Conservation (phyloP, 1,139 yeast species). For the Nadsonia commutata region DNA sequence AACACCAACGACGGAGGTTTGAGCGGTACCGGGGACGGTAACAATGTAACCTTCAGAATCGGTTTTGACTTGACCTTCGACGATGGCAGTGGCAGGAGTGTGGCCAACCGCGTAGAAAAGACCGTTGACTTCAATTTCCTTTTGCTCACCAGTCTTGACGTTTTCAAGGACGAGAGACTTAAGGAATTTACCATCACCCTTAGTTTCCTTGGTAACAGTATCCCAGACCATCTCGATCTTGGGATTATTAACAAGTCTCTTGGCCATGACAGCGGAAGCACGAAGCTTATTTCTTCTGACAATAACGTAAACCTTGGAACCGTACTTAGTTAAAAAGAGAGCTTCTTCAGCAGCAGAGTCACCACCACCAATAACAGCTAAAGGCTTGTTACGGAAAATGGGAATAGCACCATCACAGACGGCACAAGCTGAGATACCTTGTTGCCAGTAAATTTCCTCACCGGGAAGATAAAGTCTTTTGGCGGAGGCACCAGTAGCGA, state of each 20-base stretch:
- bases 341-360: conserved; percentile 99
- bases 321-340: conserved; percentile 86
- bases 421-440: conserved; percentile 97
- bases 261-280: conserved; percentile 94
- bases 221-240: conserved; percentile 85
- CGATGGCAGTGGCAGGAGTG: conserved; percentile 81
- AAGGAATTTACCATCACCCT: conserved; percentile 68
- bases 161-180: conserved; percentile 33
- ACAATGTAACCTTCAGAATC: conserved; percentile 80
- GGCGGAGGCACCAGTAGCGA: conserved; percentile 97
- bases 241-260: conserved; percentile 68
- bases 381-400: conserved; percentile 91
- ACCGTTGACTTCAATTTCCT: conserved; percentile 71
- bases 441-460: conserved; percentile 96
- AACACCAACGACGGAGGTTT: conserved; percentile 80
- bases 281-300: conserved; percentile 90
- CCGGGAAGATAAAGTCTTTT: conserved; percentile 89
- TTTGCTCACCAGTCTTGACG: conserved; percentile 53
- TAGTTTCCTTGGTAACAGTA: conserved; percentile 74
- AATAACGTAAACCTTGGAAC: conserved; percentile 81
- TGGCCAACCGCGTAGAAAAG: conserved; percentile 97
- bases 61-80: conserved; percentile 62
- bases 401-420: conserved; percentile 99
- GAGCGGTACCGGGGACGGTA: conserved; percentile 78
- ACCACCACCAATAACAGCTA: conserved; percentile 97